A percentile compares a stretch with the other conserved stretches of the same genome.
Conservation (phyloP, 768 basidiomycete species). For the Dioszegia crocea region DNA sequence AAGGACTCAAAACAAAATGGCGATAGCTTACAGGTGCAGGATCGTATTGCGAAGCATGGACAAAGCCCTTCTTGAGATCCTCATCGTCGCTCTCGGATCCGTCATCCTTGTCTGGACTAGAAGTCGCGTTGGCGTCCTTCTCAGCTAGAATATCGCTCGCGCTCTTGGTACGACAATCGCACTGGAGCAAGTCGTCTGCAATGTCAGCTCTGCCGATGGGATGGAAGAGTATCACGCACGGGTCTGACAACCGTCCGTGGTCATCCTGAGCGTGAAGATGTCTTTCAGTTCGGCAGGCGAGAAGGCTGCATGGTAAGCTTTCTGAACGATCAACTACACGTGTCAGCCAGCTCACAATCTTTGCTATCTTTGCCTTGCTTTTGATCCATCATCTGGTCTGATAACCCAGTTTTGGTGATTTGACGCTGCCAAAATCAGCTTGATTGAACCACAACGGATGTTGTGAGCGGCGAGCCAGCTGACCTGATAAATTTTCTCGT, state of each 20-base stretch:
- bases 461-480: not conserved
- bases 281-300: conserved; percentile 66
- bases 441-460: not conserved
- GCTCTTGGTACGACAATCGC: conserved; percentile 53
- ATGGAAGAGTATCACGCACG: conserved; percentile 50
- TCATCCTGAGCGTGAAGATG: conserved; percentile 78
- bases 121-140: conserved; percentile 30
- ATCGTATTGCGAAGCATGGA: conserved; percentile 40
- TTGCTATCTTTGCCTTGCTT: conserved; percentile 71
- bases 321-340: conserved; percentile 1
- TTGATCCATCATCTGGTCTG: conserved; percentile 58
- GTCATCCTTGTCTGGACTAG: conserved; percentile 25
- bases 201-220: conserved; percentile 8
- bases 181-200: conserved; percentile 73
- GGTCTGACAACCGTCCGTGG: conserved; percentile 74
- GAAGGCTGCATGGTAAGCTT: conserved; percentile 31
- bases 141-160: conserved; percentile 13
- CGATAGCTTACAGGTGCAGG: conserved; percentile 43
- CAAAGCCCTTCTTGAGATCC: conserved; percentile 21
- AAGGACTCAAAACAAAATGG: not conserved
- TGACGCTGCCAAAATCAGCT: conserved; percentile 64
- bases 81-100: conserved; percentile 27
- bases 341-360: conserved; percentile 62
- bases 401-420: conserved; percentile 86
- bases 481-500: conserved; percentile 56